phyloP scores from a whole-genome alignment of 805 yeast genomes.

The Candida ipomoeae region DNA sequence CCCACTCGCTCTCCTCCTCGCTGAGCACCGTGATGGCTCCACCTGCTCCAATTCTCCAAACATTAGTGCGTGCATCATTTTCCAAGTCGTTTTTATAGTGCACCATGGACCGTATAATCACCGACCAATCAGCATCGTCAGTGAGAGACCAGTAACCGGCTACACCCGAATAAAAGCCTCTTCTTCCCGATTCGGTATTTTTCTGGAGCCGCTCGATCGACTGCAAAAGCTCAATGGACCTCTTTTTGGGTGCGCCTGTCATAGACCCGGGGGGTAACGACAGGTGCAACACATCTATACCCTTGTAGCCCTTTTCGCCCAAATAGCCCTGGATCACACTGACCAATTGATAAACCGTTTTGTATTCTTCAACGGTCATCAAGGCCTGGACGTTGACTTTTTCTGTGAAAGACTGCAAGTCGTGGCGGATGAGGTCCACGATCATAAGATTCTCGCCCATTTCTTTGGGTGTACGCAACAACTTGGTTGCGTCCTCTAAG shows the following conservation, averaged over 20 bases:
- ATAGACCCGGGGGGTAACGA: slow-evolving; percentile 97
- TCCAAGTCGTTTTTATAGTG: slow-evolving; percentile 51
- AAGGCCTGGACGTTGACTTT: slow-evolving; percentile 69
- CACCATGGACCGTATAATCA: slow-evolving; percentile 80
- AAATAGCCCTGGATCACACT: slow-evolving; percentile 76
- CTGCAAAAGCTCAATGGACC: slow-evolving; percentile 82
- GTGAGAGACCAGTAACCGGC: slow-evolving; percentile 92
- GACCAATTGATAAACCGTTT: slow-evolving; percentile 86
- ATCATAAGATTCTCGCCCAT: slow-evolving; percentile 96
- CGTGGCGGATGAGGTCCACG: slow-evolving; percentile 92
- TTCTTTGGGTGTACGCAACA: slow-evolving; percentile 83
- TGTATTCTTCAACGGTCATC: slow-evolving; percentile 90
- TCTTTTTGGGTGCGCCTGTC: slow-evolving; percentile 98
- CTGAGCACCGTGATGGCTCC: slow-evolving; percentile 95
- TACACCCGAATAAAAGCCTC: slow-evolving; percentile 91
- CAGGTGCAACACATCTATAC: slow-evolving; percentile 72
- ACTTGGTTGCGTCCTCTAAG: slow-evolving; percentile 53
- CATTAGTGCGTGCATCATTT: slow-evolving; percentile 19
- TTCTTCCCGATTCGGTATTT: slow-evolving; percentile 42
- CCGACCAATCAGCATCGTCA: slow-evolving; percentile 93
- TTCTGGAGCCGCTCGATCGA: slow-evolving; percentile 45
- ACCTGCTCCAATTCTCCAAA: slow-evolving; percentile 95
- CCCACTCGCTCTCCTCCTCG: slow-evolving; percentile 80
- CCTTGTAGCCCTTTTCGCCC: slow-evolving; percentile 41
- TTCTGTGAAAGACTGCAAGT: slow-evolving; percentile 62